Conservation (phyloP, 2,329 filamentous ascomycete genomes). For the Penicillium sp. region DNA sequence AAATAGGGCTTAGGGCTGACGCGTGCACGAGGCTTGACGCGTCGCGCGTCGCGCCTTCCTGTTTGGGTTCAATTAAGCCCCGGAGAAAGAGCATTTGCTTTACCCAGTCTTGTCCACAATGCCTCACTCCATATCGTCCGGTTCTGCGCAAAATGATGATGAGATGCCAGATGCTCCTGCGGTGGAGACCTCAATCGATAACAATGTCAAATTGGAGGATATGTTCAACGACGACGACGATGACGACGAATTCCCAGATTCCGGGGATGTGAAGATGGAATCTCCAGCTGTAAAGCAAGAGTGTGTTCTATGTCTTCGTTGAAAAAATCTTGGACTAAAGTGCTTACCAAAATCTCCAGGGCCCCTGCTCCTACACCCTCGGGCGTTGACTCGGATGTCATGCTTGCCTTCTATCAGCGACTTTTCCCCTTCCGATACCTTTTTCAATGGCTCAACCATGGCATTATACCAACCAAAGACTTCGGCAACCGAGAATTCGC, state of each 20-base stretch:
- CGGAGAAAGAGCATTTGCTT: background rate
- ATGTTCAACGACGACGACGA: slow-evolving; percentile 59
- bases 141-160: slow-evolving; percentile 39
- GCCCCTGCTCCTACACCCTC: slow-evolving; percentile 40
- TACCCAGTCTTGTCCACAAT: slow-evolving; percentile 22
- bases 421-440: slow-evolving; percentile 92
- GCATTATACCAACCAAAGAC: slow-evolving; percentile 77
- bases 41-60: slow-evolving; percentile 24
- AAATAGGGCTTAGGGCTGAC: slow-evolving; percentile 28
- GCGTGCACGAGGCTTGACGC: slow-evolving; percentile 16
- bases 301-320: slow-evolving; percentile 31
- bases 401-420: slow-evolving; percentile 92
- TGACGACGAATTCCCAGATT: slow-evolving; percentile 55
- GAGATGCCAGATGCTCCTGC: slow-evolving; percentile 46
- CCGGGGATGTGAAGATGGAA: slow-evolving; percentile 48
- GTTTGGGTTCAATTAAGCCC: slow-evolving; percentile 21
- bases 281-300: slow-evolving; percentile 39
- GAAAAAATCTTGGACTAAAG: slow-evolving; percentile 3
- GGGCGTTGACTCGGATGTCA: slow-evolving; percentile 73
- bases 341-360: slow-evolving; percentile 25
- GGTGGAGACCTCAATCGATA: slow-evolving; percentile 17
- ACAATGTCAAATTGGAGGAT: slow-evolving; percentile 53
- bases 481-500: slow-evolving; percentile 95
- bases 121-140: slow-evolving; percentile 43
- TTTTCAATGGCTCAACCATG: slow-evolving; percentile 98